Evolutionary conservation across 768 basidiomycete species (phyloP), one percentile per base, ranked within the genome.

Genomic region (Suillus bovinus): DNA sequence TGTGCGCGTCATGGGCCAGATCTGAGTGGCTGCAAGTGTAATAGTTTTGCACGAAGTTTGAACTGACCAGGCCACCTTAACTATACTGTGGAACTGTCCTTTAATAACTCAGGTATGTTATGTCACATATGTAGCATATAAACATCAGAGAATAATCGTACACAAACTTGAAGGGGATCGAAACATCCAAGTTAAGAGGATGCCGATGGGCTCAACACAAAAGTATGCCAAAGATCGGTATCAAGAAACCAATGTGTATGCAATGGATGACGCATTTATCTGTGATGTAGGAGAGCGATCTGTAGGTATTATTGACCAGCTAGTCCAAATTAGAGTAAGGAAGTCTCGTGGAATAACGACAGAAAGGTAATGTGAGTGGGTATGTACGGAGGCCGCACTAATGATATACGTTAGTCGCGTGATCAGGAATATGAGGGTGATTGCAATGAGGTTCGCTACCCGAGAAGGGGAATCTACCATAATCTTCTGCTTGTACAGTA

Each of bases 271-370:
- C 6, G 24, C 11, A 39, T 39, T 10, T 39, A 29, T 52, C 50
- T n/a, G 20, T 17, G 11, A 31, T 20, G 50, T 24, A 27, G 36
- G 38, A 27, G 36, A 56, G 55, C 6, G 24, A 10, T 27, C 5
- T 11, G 36, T 56, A 38, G 27, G 38, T 17, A 39, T 27, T 39
- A 56, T 27, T 34, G 29, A 4, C 53, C 22, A 36, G 17, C 36
- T 39, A 39, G 54, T 56, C 54, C 54, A 38, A 56, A 17, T 17
- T 56, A 56, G 38, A 36, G 55, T 38, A 27, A 20, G 24, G 24
- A 27, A 38, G 17, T 54, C 16, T 24, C 24, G 17, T 39, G 16
- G 13, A 27, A 36, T 16, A 55, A 56, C 1, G 55, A 56, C 27
- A 56, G 38, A 24, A 29, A 20, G 24, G 29, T 52, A 20, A 20